A percentile compares a stretch with the other conserved stretches of the same genome.
These are phyloP conservation scores for Taxillus chinensis DNA, from an alignment of 164 flowering plant genomes.

Conservation along the genomic window DNA sequence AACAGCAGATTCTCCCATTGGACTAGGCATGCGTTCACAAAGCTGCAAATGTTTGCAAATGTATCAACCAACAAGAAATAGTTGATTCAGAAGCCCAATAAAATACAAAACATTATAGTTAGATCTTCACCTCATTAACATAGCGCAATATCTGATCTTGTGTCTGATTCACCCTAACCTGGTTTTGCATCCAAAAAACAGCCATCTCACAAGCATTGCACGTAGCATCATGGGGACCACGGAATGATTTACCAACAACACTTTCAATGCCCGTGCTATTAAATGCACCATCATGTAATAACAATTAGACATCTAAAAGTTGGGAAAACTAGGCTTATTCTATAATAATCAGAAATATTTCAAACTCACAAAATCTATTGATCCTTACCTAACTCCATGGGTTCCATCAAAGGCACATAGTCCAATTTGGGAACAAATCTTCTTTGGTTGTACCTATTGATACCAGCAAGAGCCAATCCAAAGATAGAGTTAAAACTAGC, in stretches of 20 bases:
- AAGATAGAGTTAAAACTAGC: neutral
- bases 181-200: constrained; percentile 3
- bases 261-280: constrained; percentile 2
- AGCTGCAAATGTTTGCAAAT: neutral
- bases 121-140: constrained; percentile 1
- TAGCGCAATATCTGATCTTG: constrained; percentile 2
- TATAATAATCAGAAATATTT: neutral
- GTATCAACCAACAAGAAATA: neutral
- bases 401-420: constrained; percentile 1
- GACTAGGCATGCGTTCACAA: constrained; percentile 2
- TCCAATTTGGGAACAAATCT: constrained; percentile 3
- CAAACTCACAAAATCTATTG: neutral
- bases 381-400: neutral
- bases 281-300: neutral
- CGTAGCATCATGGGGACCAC: neutral
- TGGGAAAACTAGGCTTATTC: no score
- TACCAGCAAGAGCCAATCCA: neutral
- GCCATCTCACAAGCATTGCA: constrained; percentile 5
- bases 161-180: constrained; percentile 2
- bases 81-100: no score
- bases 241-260: neutral
- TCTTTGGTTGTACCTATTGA: constrained; percentile 3
- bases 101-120: neutral
- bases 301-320: neutral
- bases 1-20: constrained; percentile 6